phyloP scores from a whole-genome alignment of 2,329 filamentous ascomycete species.

The Cryphonectria japonica region DNA sequence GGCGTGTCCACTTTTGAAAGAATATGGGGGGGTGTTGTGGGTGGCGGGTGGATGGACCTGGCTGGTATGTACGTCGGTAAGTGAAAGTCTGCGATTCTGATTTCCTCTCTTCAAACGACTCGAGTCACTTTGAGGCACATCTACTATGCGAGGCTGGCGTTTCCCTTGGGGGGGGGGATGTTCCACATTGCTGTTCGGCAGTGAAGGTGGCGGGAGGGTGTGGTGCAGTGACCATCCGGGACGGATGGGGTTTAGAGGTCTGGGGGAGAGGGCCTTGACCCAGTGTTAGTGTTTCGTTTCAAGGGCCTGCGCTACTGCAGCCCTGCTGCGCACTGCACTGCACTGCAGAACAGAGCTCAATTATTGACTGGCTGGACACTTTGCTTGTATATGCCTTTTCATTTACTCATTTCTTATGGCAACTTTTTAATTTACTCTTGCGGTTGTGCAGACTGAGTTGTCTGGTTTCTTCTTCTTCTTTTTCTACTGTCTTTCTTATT shows the following conservation, averaged over 20 bases:
- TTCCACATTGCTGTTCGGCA: not conserved
- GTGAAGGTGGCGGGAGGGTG: not conserved
- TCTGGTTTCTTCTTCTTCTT: too few species aligned
- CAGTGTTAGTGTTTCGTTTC: constrained; percentile 7
- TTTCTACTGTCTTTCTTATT: too few species aligned
- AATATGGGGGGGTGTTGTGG: not conserved
- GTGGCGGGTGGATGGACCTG: not conserved
- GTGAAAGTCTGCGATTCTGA: not conserved
- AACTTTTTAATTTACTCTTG: not conserved
- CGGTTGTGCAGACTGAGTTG: too few species aligned
- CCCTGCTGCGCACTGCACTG: not conserved
- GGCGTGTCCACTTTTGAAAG: not conserved
- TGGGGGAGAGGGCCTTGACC: not conserved
- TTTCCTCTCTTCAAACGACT: not conserved
- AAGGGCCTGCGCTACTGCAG: not conserved
- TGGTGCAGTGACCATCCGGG: not conserved
- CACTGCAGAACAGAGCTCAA: not conserved
- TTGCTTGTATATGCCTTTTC: not conserved
- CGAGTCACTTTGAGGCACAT: not conserved
- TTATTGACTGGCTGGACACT: not conserved
- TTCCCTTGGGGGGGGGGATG: not conserved
- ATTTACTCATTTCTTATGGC: not conserved
- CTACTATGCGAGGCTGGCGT: not conserved
- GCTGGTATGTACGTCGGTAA: not conserved
- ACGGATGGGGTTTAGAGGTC: not conserved